Evolutionary conservation across 768 basidiomycete species (phyloP), one percentile per base, ranked within the genome.

Genomic region (Mycena sanguinolenta): DNA sequence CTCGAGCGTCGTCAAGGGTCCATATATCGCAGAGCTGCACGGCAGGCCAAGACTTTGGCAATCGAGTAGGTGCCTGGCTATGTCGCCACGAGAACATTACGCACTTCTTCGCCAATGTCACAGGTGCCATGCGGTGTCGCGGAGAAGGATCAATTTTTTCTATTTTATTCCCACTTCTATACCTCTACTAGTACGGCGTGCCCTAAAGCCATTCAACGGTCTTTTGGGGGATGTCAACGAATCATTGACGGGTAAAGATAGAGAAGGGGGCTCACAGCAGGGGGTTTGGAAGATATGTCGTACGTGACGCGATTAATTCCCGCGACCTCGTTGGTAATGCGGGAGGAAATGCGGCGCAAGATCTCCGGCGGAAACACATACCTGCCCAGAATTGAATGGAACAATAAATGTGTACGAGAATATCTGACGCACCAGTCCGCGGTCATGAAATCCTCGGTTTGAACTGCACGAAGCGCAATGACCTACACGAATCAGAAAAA

Each of bases 381-480:
- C 94, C 94, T 95, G 19, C 3, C 14, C 27, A 9, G 32, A 75
- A 67, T 46, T 58, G 60, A 65, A 25, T 25, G 34, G 64, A 52
- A 42, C 39, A 57, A n/a, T n/a, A n/a, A 52, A 49, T 58, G 49
- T 54, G 44, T 19, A 44, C 63, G 69, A 63, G 4, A 62, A 25
- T 36, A 36, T 55, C 55, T 67, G 52, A 78, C 89, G 50, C 77
- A 96, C 97, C 97, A 99, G 79, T 99, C 97, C 39, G 98, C 98
- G 17, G 98, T 99, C 98, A 99, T 99, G 79, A 99, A 99, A 80
- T 99, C 98, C 79, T 98, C 97, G n/a, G 96, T 92, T 78, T 95
- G 92, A 12, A 99, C 97, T 3, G 98, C 98, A 59, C 98, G 90
- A 62, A 99, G 85, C 1, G 95, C 95, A 67, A 99, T 95, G 58